Base-by-base conservation (phyloP, 179 eudicot species). In the Pouteria campechiana region DNA sequence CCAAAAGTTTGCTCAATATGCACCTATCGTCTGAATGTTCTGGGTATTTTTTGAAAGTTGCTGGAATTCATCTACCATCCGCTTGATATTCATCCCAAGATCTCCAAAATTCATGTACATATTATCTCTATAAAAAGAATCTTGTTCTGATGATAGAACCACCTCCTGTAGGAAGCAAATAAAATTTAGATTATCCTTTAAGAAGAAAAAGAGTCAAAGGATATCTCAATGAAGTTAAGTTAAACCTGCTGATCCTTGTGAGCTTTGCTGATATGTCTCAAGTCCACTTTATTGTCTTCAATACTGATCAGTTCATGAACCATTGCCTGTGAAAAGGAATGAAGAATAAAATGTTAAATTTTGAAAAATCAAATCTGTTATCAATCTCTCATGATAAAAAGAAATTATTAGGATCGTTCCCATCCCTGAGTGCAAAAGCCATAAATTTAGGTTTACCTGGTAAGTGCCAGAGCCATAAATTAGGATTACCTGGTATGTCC, bases 101-200 rank as follows among this genome's bases (percentile, higher is more conserved):
- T 86, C 95, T 60, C 95, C 95, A 61, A 86, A 86, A 59, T 82
- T 86, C 44, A 81, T 88, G 37, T 82, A 82, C 95, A 86, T 86
- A 64, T 86, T 86, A 43, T 69, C 64, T 65, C 76, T 86, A 48
- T 81, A 86, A 57, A 86, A 86, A 33, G 80, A 50, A 76, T 86
- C 95, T 76, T 86, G 95, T 57, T 82, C 95, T 28, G 93, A 75
- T 14, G 95, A 82, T 40, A 86, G 72, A 36, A 86, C 95, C 51
- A 86, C 80, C 69, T 82, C 95, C 95, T 86, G 54, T 32, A 16
- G 32, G 47, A 37, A 32, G n/a, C 2, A 13, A 48, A 46, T 9
- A 44, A 25, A 1, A 38, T 37, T 9, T 14, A 29, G 21, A 38
- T 19, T 42, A 20, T 41, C 40, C 43, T 50, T 53, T 48, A 25